A percentile compares a stretch with the other conserved stretches of the same genome.
These are phyloP conservation scores for Rhododendron mucronatum DNA, from an alignment of 148 eudicot species.

Conservation along the genomic window DNA sequence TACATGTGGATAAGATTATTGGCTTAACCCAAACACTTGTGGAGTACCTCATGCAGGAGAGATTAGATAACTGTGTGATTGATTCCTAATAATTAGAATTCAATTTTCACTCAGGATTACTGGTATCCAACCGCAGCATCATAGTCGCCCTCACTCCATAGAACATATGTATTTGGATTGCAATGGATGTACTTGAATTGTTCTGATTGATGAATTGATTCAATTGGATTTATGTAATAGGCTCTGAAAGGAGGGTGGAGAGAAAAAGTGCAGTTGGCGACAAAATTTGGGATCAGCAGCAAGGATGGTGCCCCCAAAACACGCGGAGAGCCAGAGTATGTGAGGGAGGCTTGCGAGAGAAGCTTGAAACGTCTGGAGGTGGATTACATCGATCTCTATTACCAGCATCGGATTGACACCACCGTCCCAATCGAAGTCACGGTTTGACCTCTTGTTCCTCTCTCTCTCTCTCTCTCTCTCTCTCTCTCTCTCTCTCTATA, in stretches of 20 bases:
- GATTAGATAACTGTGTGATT: neutral
- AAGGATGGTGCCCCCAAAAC: neutral
- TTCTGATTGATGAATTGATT: neutral
- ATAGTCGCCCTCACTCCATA: neutral
- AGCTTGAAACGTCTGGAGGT: neutral
- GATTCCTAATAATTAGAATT: neutral
- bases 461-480: neutral
- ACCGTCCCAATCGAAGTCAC: neutral
- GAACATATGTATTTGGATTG: neutral
- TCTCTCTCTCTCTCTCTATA: neutral
- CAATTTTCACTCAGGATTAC: neutral
- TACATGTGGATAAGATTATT: neutral
- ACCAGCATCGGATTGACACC: neutral
- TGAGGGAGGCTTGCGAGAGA: neutral
- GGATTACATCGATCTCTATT: neutral
- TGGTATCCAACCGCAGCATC: neutral
- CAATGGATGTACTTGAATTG: neutral
- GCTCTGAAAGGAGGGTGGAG: neutral
- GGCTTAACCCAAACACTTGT: neutral
- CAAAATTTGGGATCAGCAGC: neutral
- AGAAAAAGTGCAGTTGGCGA: neutral
- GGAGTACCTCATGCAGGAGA: neutral
- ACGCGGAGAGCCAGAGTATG: neutral
- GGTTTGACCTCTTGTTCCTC: neutral
- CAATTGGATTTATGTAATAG: neutral